Conservation (phyloP, 148 eudicot genomes). For the Rhododendron griersonianum region DNA sequence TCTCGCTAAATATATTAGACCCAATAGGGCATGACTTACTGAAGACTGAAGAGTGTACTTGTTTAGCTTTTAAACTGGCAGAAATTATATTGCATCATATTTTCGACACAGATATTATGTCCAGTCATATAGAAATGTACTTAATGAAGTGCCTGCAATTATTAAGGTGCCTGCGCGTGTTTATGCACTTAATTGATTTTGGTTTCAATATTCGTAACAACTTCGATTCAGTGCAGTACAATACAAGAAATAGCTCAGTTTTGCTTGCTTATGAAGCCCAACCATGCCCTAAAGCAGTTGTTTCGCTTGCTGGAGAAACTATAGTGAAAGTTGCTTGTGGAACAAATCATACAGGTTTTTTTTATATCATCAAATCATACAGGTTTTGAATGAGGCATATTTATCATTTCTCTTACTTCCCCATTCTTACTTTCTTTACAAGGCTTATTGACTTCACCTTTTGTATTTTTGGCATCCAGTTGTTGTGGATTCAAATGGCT, state of each 20-base stretch:
- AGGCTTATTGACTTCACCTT: slow-evolving; percentile 26
- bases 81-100: neutral
- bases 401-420: neutral
- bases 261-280: slow-evolving; percentile 93
- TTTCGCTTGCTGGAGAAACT: slow-evolving; percentile 68
- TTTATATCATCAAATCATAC: slow-evolving; percentile 79
- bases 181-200: neutral
- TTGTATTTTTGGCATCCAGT: slow-evolving; percentile 40
- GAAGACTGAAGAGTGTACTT: neutral
- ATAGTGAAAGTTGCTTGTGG: slow-evolving; percentile 95
- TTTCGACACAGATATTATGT: slow-evolving; percentile 4
- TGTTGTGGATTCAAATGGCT: slow-evolving; percentile 95
- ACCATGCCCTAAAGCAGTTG: slow-evolving; percentile 81
- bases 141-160: neutral
- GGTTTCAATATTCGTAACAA: slow-evolving; percentile 11
- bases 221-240: slow-evolving; percentile 43
- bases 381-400: slow-evolving; percentile 34
- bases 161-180: neutral
- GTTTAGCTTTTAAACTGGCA: neutral
- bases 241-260: slow-evolving; percentile 90
- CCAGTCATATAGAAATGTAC: neutral
- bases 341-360: slow-evolving; percentile 84
- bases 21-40: neutral
- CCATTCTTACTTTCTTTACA: neutral
- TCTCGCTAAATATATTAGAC: neutral